Conservation (phyloP, 305 asterid genomes). For the Ilex paraguariensis region DNA sequence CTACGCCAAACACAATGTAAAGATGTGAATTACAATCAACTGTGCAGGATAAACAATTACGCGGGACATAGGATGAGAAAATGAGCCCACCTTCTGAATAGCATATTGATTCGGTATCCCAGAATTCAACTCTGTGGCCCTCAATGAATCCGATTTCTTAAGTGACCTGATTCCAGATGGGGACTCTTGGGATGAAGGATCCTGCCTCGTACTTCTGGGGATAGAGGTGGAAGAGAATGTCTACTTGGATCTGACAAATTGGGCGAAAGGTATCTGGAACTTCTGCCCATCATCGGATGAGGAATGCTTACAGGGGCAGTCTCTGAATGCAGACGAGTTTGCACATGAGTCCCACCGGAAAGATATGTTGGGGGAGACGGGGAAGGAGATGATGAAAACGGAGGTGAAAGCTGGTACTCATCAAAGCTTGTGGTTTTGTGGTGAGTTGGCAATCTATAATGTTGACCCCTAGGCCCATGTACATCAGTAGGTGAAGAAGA, state of each 20-base stretch:
- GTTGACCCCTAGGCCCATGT: conserved; percentile 38
- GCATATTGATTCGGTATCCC: conserved; percentile 34
- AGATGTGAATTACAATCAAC: neutral
- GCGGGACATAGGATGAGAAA: conserved; percentile 1
- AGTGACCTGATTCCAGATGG: conserved; percentile 67
- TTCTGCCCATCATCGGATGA: conserved; percentile 70
- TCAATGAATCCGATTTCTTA: conserved; percentile 58
- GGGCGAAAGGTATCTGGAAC: conserved; percentile 76
- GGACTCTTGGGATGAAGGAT: conserved; percentile 78
- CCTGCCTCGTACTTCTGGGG: conserved; percentile 70
- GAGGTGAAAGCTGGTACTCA: conserved; percentile 82
- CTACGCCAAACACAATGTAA: neutral
- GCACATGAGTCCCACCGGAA: conserved; percentile 36
- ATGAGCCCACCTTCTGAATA: conserved; percentile 49
- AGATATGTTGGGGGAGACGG: conserved; percentile 77
- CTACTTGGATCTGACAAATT: conserved; percentile 86
- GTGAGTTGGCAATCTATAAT: conserved; percentile 42
- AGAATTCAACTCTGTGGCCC: conserved; percentile 57
- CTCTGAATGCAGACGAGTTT: conserved; percentile 52
- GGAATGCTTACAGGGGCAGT: conserved; percentile 96
- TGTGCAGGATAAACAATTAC: conserved; percentile 2
- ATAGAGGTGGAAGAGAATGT: conserved; percentile 82
- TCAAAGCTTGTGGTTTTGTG: conserved; percentile 40
- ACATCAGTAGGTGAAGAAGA: conserved; percentile 59
- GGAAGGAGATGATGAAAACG: conserved; percentile 83